A percentile compares a stretch with the other conserved stretches of the same genome.
Evolutionary conservation across 129 eudicot genomes (phyloP).

Genomic region (Tagetes erecta): DNA sequence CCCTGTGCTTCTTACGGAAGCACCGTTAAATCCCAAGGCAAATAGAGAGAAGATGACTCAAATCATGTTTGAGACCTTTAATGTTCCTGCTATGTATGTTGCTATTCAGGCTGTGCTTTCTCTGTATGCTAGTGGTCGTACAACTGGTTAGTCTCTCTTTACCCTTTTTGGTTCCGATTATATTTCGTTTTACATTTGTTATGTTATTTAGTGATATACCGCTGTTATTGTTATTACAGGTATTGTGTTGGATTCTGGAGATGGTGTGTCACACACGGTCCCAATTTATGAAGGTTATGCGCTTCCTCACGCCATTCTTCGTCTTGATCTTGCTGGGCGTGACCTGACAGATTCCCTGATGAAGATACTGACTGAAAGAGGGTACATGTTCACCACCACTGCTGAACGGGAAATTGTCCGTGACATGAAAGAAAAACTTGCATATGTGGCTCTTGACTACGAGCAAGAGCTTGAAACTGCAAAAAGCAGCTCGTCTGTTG

Average conservation of each 20-base stretch:
- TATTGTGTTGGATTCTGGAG: conserved; percentile 78
- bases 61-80: conserved; percentile 64
- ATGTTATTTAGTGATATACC: neutral
- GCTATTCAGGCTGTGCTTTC: conserved; percentile 66
- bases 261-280: conserved; percentile 72
- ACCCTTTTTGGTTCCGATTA: neutral
- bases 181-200: neutral
- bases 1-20: conserved; percentile 68
- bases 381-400: conserved; percentile 88
- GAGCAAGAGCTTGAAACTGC: conserved; percentile 78
- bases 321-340: conserved; percentile 76
- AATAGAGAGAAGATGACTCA: conserved; percentile 68
- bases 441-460: conserved; percentile 70
- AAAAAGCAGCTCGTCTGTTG: conserved; percentile 73
- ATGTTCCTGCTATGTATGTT: conserved; percentile 67
- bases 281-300: conserved; percentile 77
- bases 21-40: conserved; percentile 63
- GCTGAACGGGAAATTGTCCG: conserved; percentile 91
- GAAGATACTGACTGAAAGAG: conserved; percentile 80
- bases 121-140: conserved; percentile 78
- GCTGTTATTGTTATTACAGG: conserved; percentile 30
- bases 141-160: conserved; percentile 52
- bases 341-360: conserved; percentile 70
- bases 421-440: conserved; percentile 77
- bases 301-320: conserved; percentile 74